Percentiles rank a stretch among this genome's conserved stretches.
Evolutionary conservation across 257 asterid species (phyloP).

Genomic region (Leptodermis oblonga): DNA sequence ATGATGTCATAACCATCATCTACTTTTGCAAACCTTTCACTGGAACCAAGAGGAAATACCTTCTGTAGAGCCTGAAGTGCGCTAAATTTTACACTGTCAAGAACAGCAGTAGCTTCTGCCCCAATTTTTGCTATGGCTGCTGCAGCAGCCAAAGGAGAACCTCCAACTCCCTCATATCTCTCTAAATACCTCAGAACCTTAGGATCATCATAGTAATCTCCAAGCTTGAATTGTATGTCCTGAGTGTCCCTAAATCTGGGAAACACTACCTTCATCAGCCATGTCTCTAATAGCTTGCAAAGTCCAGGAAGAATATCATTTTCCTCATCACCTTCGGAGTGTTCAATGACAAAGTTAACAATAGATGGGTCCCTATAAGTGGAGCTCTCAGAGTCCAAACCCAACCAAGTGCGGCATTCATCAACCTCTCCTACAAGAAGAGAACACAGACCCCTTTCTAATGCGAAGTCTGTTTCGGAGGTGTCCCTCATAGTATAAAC

Average conservation of each 20-base stretch:
- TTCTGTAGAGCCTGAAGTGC: conserved; percentile 84
- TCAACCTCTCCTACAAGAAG: conserved; percentile 95
- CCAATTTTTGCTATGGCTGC: conserved; percentile 96
- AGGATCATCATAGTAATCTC: conserved; percentile 95
- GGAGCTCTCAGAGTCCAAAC: conserved; percentile 69
- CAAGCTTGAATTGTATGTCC: conserved; percentile 65
- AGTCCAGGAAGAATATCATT: conserved; percentile 87
- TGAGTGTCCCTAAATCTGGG: conserved; percentile 92
- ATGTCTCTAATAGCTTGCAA: conserved; percentile 88
- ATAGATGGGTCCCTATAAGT: conserved; percentile 84
- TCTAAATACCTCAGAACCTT: conserved; percentile 90
- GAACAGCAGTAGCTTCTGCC: conserved; percentile 95
- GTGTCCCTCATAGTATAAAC: conserved; percentile 47
- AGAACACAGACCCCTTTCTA: conserved; percentile 97
- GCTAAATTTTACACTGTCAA: conserved; percentile 75
- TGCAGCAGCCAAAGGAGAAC: conserved; percentile 97
- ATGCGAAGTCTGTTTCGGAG: conserved; percentile 79
- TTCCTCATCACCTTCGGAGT: conserved; percentile 71
- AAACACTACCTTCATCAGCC: conserved; percentile 97
- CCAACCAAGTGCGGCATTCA: conserved; percentile 89
- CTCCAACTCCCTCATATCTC: conserved; percentile 76
- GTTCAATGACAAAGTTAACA: conserved; percentile 67
- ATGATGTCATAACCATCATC: conserved; percentile 34
- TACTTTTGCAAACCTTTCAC: conserved; percentile 40
- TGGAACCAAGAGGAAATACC: conserved; percentile 67